Base-by-base conservation (phyloP, 2,329 filamentous ascomycete genomes). In the Paradendryphiella salina region DNA sequence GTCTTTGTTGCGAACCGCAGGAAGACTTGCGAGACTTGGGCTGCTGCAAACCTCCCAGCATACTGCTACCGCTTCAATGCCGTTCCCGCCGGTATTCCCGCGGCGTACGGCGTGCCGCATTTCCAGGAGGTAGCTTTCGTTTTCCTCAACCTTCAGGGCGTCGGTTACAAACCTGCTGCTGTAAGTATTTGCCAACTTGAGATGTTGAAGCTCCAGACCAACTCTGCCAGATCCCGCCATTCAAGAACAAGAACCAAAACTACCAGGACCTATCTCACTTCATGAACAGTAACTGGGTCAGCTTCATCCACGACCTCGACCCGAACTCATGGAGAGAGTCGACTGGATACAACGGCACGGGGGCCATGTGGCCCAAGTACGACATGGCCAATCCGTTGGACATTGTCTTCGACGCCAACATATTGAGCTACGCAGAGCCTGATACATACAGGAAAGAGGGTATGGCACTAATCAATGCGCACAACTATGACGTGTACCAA, bases 41-140 rank as follows among this genome's bases (percentile, higher is more conserved):
- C 80, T 10, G 71, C 71, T 8, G 68, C 74, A 23, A 71, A 73
- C 11, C 61, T 82, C 2, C 73, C 79, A 5, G 81, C 81, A 8
- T 86, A 84, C 73, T 81, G 79, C 61, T 87, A 85, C 71, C 79
- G 81, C 38, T 87, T 86, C 75, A 83, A 86, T 62, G 81, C 82
- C 7, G 69, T 79, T 13, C 70, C 78, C 0, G 74, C 76, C 3
- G 79, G 80, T 8, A 58, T 77, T 1, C 67, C 74, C 0, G 69
- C 73, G 9, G 67, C 72, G 1, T 63, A 71, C 1, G 80, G 79
- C 0, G 79, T 77, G 0, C 77, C 77, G 0, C 83, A 85, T 64
- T 85, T 85, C 64, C 75, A 78, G 54, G 77, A 80, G 61, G 74
- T 79, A 0, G 65, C 74, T 0, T 79, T 77, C 43, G 77, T 79